These are phyloP conservation scores for Aspergillus nidulans DNA, from an alignment of 495 filamentous ascomycete genomes.

Conservation along the genomic window DNA sequence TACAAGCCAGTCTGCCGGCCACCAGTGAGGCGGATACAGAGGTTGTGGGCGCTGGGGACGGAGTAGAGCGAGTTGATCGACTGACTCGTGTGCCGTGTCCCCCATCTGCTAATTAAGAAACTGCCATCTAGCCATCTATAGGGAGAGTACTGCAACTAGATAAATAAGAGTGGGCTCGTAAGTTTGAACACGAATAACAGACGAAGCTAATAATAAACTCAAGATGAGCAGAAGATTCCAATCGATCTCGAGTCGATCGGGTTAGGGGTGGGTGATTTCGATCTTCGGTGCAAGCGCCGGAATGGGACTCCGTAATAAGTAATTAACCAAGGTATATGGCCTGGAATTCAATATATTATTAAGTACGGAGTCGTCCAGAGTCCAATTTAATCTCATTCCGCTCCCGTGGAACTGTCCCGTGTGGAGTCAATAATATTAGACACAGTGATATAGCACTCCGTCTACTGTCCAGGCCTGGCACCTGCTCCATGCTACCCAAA, in stretches of 20 bases:
- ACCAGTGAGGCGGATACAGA: background rate
- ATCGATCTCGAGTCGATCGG: conserved; percentile 2
- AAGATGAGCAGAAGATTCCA: background rate
- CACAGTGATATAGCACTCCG: too few species aligned
- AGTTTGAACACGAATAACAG: background rate
- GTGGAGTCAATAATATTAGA: background rate
- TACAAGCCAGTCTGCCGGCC: too few species aligned
- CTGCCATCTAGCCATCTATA: background rate
- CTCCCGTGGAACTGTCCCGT: background rate
- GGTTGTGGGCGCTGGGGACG: too few species aligned
- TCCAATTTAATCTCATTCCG: background rate
- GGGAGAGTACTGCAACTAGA: background rate
- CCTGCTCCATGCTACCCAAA: too few species aligned
- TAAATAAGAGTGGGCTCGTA: background rate
- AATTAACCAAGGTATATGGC: too few species aligned
- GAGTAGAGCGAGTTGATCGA: background rate
- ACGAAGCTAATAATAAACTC: background rate
- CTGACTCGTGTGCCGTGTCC: background rate
- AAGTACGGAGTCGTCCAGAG: too few species aligned
- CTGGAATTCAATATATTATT: background rate
- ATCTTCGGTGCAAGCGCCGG: background rate
- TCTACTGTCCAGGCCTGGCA: too few species aligned
- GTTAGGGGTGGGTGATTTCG: background rate
- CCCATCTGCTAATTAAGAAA: background rate
- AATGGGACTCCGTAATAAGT: too few species aligned